These are phyloP conservation scores for Hypoxylon trugodes DNA, from an alignment of 495 filamentous ascomycete species.

Conservation along the genomic window DNA sequence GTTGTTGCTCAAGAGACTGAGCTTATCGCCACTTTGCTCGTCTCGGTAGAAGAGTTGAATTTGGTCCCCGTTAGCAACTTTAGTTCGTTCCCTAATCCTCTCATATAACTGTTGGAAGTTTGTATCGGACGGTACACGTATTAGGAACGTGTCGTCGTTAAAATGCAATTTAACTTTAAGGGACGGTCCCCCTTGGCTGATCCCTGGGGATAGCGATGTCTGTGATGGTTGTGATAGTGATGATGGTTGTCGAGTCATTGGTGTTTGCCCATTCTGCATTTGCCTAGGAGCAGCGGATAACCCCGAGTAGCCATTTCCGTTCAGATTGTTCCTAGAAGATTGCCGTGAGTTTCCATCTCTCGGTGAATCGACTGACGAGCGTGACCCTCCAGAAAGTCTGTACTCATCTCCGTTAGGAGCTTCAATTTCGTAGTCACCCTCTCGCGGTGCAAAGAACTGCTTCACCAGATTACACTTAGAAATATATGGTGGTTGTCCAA, in stretches of 20 bases:
- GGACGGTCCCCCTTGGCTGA: slow-evolving; percentile 48
- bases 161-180: slow-evolving; percentile 97
- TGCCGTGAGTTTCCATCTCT: slow-evolving; percentile 70
- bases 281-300: slow-evolving; percentile 65
- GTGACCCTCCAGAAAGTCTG: slow-evolving; percentile 73
- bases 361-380: slow-evolving; percentile 69
- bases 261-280: slow-evolving; percentile 65
- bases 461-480: slow-evolving; percentile 82
- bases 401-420: slow-evolving; percentile 72
- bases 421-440: slow-evolving; percentile 93
- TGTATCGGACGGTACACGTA: slow-evolving; percentile 84
- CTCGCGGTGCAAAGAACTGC: slow-evolving; percentile 86
- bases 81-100: slow-evolving; percentile 78
- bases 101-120: slow-evolving; percentile 81
- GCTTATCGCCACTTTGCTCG: slow-evolving; percentile 77
- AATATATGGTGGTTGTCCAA: slow-evolving; percentile 85
- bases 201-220: slow-evolving; percentile 60
- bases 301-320: slow-evolving; percentile 62
- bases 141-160: slow-evolving; percentile 87
- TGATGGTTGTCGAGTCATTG: slow-evolving; percentile 75
- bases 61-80: slow-evolving; percentile 69
- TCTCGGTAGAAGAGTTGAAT: slow-evolving; percentile 86
- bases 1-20: slow-evolving; percentile 76
- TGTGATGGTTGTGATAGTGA: slow-evolving; percentile 76
- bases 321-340: slow-evolving; percentile 76